Base-by-base conservation (phyloP, 2,329 filamentous ascomycete species). In the Graphilbum fragrans region DNA sequence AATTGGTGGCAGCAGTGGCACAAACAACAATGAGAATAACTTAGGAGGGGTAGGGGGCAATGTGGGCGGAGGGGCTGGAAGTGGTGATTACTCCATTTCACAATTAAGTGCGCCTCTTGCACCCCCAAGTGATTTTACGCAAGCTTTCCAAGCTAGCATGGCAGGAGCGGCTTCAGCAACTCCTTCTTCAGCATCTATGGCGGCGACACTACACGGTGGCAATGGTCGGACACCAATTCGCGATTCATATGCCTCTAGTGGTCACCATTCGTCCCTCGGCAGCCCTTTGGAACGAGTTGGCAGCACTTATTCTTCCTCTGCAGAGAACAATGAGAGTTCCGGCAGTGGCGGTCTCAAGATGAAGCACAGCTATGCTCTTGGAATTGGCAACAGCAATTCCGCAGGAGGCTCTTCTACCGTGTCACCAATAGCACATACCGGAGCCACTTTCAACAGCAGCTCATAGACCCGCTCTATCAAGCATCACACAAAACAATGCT, bases 81-180 rank as follows among this genome's bases (percentile, higher is more conserved):
- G 19, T 12, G 19, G 39, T 18, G 69, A 74, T 41, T 74, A 72
- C 52, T 64, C 64, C 12, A 66, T 71, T 51, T 62, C 70, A 3
- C 71, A 74, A 50, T 61, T 75, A 59, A 72, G 66, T 50, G 69
- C 71, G 2, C 70, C 70, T 1, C 71, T 74, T 43, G 64, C 65
- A 3, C 65, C 70, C 4, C 59, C 71, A 0, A 65, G 64, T 40
- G 72, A 76, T 41, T 75, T 74, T 48, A 60, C 63, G 3, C 65
- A 67, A 43, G 63, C 66, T 5, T 62, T 70, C 44, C 64, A 69
- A 32, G 61, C 61, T 7, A 62, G 54, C 51, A 56, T 67, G 53
- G 49, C 54, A 4, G 56, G 50, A 41, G 57, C 60, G 17, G 56
- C 47, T 18, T 31, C 41, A 11, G 20, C 33, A 11, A 6, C 35